Conservation (phyloP, 1,284 basidiomycete genomes). For the Moniliella sp. region DNA sequence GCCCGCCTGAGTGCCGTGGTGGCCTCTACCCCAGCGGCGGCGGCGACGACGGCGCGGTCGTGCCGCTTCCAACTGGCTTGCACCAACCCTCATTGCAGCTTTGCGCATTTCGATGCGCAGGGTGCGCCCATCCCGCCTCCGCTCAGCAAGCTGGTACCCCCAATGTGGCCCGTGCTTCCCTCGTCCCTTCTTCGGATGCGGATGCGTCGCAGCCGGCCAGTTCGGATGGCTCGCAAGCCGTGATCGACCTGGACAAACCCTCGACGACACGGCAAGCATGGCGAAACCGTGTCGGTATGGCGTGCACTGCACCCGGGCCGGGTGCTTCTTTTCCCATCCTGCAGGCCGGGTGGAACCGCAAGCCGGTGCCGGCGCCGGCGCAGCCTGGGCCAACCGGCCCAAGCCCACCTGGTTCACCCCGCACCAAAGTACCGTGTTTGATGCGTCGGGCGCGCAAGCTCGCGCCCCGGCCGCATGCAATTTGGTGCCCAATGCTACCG, state of each 20-base stretch:
- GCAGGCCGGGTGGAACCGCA: neutral
- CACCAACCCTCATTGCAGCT: slow-evolving; percentile 8
- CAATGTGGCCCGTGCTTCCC: too few relatives aligned
- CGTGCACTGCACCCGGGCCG: neutral
- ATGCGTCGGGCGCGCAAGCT: too few relatives aligned
- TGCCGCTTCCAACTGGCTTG: slow-evolving; percentile 6
- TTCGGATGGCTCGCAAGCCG: too few relatives aligned
- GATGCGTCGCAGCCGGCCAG: too few relatives aligned
- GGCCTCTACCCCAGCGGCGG: neutral
- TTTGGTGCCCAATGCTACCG: neutral
- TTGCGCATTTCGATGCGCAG: slow-evolving; percentile 5
- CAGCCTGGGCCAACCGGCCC: too few relatives aligned
- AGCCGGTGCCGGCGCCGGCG: neutral
- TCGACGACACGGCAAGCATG: too few relatives aligned
- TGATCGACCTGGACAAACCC: too few relatives aligned
- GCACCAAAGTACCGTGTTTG: too few relatives aligned
- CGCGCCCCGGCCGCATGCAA: neutral
- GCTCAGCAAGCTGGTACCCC: too few relatives aligned
- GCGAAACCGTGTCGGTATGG: neutral
- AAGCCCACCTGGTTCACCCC: too few relatives aligned
- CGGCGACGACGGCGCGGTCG: neutral
- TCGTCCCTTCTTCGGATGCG: too few relatives aligned
- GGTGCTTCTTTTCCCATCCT: neutral
- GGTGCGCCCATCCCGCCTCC: too few relatives aligned
- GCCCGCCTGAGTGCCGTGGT: neutral